These are phyloP conservation scores for Termitomyces sp. DNA, from an alignment of 768 basidiomycete species.

Conservation along the genomic window DNA sequence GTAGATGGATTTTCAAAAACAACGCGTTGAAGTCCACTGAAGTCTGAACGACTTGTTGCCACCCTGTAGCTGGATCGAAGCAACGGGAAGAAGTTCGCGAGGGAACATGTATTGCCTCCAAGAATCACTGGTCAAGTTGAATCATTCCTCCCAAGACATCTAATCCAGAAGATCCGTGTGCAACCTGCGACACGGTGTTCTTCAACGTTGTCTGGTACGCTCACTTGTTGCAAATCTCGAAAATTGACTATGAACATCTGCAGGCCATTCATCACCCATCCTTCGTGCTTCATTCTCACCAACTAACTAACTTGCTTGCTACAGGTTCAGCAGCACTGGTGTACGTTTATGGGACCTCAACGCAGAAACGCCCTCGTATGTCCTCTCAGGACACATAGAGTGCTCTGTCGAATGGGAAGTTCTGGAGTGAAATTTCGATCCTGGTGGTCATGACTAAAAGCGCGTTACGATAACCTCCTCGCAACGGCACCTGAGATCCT, in stretches of 20 bases:
- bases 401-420: conserved; percentile 99
- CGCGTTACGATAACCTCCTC: conserved; percentile 72
- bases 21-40: no score
- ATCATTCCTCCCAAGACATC: no score
- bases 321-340: conserved; percentile 92
- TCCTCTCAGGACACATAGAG: conserved; percentile 83
- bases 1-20: no score
- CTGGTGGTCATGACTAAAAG: conserved; percentile 87
- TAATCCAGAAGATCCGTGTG: no score
- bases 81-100: no score
- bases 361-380: conserved; percentile 88
- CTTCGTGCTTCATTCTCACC: conserved; percentile 96
- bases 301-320: conserved; percentile 83
- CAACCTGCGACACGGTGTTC: conserved; percentile 93
- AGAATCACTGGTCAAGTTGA: no score
- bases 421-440: conserved; percentile 84
- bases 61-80: no score
- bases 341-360: conserved; percentile 93
- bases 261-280: conserved; percentile 91
- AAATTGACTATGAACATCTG: not conserved
- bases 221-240: not conserved
- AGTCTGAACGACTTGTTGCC: no score
- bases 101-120: no score
- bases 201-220: conserved; percentile 78
- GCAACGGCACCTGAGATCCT: conserved; percentile 70